Conservation (phyloP, 306 rosid genomes). For the Calophaca sinica region DNA sequence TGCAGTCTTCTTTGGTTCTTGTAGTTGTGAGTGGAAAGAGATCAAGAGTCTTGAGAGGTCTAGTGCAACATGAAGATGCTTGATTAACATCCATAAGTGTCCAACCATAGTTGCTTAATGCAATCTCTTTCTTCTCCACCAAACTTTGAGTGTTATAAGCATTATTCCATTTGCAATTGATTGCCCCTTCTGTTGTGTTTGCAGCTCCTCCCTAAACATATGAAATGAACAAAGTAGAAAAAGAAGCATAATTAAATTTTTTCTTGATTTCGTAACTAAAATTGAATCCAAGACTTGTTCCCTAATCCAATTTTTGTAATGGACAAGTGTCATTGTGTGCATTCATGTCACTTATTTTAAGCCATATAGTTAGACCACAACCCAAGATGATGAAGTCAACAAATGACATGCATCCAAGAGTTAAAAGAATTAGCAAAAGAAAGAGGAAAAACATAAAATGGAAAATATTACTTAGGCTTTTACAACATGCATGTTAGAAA, state of each 20-base stretch:
- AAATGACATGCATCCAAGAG: constrained; percentile 31
- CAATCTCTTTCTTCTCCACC: constrained; percentile 53
- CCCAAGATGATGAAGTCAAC: not conserved
- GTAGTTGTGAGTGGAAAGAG: constrained; percentile 80
- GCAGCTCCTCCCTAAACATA: constrained; percentile 56
- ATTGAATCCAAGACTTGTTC: not conserved
- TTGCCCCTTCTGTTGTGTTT: constrained; percentile 49
- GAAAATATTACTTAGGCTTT: not conserved
- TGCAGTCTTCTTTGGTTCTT: constrained; percentile 64
- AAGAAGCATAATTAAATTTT: not conserved
- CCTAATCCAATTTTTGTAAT: not conserved
- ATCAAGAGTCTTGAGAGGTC: constrained; percentile 79
- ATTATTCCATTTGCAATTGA: constrained; percentile 49
- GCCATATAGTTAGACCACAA: not conserved
- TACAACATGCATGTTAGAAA: constrained; percentile 40
- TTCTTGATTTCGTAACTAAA: too few relatives aligned
- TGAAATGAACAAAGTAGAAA: constrained; percentile 6
- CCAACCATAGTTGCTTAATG: constrained; percentile 58
- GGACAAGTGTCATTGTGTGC: constrained; percentile 12
- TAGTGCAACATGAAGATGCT: constrained; percentile 50
- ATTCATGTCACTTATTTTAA: constrained; percentile 14
- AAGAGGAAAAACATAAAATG: not conserved
- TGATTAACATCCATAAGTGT: constrained; percentile 44
- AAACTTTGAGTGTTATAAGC: constrained; percentile 42
- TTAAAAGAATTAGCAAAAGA: not conserved